A percentile compares a stretch with the other conserved stretches of the same genome.
These are phyloP conservation scores for Euptelea pleiosperma DNA, from an alignment of 164 flowering plant genomes.

Conservation along the genomic window DNA sequence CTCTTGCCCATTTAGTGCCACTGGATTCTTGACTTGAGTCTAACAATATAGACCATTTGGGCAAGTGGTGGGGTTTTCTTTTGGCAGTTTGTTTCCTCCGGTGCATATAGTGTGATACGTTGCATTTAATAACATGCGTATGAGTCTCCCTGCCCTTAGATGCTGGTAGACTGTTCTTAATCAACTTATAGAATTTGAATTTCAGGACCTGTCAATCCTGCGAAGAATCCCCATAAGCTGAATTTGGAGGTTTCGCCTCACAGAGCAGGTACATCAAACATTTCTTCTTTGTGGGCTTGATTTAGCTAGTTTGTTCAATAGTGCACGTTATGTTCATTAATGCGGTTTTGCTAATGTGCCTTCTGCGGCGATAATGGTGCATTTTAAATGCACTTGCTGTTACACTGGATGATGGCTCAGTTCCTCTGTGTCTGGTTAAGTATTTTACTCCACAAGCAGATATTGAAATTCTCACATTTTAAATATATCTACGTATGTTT, in stretches of 20 bases:
- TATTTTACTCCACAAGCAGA: neutral
- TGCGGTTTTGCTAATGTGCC: neutral
- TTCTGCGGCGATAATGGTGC: neutral
- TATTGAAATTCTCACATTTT: neutral
- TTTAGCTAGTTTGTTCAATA: too few species aligned
- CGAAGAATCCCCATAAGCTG: constrained; percentile 24
- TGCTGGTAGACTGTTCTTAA: neutral
- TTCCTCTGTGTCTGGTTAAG: neutral
- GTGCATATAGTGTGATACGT: too few species aligned
- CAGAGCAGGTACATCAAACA: constrained; percentile 59
- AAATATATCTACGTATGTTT: neutral
- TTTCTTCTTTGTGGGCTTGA: neutral
- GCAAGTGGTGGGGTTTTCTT: too few species aligned
- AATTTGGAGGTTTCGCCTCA: constrained; percentile 84
- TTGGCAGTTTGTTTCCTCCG: too few species aligned
- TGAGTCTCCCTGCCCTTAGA: neutral
- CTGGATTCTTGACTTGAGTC: too few species aligned
- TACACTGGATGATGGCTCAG: too few species aligned
- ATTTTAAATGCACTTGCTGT: neutral
- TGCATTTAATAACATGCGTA: too few species aligned
- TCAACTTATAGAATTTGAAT: neutral
- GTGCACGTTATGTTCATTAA: neutral
- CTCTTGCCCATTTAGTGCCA: too few species aligned
- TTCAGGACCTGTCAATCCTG: neutral
- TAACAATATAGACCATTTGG: too few species aligned